A percentile compares a stretch with the other conserved stretches of the same genome.
Conservation (phyloP, 1,284 basidiomycete genomes). For the Leccinum angustisporum region DNA sequence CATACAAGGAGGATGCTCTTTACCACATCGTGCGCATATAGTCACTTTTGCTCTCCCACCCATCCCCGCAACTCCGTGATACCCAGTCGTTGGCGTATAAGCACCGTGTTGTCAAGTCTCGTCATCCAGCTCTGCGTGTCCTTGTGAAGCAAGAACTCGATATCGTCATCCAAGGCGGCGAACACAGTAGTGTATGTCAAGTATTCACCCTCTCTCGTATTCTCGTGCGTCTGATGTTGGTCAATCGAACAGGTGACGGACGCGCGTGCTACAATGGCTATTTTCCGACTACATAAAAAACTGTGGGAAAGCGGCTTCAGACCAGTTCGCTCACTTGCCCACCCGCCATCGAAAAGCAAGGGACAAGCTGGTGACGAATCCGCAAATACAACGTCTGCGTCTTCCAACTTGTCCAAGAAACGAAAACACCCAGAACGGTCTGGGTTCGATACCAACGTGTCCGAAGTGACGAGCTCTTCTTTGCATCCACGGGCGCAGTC, state of each 20-base stretch:
- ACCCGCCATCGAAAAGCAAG: neutral
- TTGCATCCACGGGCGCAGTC: neutral
- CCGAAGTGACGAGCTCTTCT: neutral
- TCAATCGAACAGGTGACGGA: conserved; percentile 73
- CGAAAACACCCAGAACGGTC: conserved; percentile 20
- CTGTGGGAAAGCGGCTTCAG: conserved; percentile 73
- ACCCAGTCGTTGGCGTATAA: conserved; percentile 72
- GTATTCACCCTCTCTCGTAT: neutral
- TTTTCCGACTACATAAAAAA: conserved; percentile 85
- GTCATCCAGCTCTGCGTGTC: conserved; percentile 76
- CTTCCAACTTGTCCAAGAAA: conserved; percentile 16
- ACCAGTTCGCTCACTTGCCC: conserved; percentile 15
- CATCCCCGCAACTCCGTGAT: conserved; percentile 76
- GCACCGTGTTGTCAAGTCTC: conserved; percentile 57
- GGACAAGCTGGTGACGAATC: neutral
- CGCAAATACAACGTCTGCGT: neutral
- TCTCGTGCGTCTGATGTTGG: conserved; percentile 4
- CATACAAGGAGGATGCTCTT: neutral
- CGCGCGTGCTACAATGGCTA: conserved; percentile 93
- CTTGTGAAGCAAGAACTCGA: conserved; percentile 83
- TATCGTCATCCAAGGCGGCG: conserved; percentile 82
- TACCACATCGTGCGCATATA: conserved; percentile 31
- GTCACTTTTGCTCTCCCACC: conserved; percentile 91
- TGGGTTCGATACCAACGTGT: conserved; percentile 1
- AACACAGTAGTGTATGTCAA: conserved; percentile 78